A percentile compares a stretch with the other conserved stretches of the same genome.
phyloP scores from a whole-genome alignment of 108 stramenopile genomes.

The Conticribra weissflogii region DNA sequence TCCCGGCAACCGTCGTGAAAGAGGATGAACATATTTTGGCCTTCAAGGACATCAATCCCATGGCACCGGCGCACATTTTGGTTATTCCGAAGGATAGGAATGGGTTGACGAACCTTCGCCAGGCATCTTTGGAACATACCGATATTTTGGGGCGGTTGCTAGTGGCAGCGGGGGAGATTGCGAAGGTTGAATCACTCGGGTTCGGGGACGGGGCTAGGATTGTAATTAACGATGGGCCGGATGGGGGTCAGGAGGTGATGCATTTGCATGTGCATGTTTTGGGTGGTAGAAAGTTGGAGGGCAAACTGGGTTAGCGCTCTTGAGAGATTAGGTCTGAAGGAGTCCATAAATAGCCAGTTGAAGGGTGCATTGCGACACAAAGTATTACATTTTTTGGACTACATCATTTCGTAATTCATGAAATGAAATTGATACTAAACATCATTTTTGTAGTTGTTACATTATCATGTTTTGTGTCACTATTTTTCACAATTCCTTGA shows the following conservation, averaged over 20 bases:
- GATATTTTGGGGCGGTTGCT: conserved; percentile 93
- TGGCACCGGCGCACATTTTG: conserved; percentile 94
- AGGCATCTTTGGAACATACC: conserved; percentile 85
- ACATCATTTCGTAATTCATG: too few relatives aligned
- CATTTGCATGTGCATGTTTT: conserved; percentile 96
- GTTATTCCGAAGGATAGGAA: conserved; percentile 97
- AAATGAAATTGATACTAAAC: too few relatives aligned
- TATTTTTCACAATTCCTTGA: too few relatives aligned
- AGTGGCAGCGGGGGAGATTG: conserved; percentile 91
- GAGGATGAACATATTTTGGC: conserved; percentile 95
- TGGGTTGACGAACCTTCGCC: conserved; percentile 86
- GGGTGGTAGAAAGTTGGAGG: conserved; percentile 74
- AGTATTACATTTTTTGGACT: too few relatives aligned
- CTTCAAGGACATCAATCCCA: conserved; percentile 95
- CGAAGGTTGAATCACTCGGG: conserved; percentile 78
- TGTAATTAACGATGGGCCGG: conserved; percentile 93
- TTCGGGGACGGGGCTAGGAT: conserved; percentile 89
- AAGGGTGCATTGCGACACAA: background rate
- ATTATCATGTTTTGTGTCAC: too few relatives aligned
- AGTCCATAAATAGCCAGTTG: too few relatives aligned
- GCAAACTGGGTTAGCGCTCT: conserved; percentile 16
- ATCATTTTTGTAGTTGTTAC: too few relatives aligned
- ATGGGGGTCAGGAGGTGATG: conserved; percentile 93
- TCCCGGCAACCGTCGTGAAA: conserved; percentile 92
- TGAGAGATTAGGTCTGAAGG: background rate